Conservation (phyloP, 257 asterid genomes). For the Solanum habrochaites region DNA sequence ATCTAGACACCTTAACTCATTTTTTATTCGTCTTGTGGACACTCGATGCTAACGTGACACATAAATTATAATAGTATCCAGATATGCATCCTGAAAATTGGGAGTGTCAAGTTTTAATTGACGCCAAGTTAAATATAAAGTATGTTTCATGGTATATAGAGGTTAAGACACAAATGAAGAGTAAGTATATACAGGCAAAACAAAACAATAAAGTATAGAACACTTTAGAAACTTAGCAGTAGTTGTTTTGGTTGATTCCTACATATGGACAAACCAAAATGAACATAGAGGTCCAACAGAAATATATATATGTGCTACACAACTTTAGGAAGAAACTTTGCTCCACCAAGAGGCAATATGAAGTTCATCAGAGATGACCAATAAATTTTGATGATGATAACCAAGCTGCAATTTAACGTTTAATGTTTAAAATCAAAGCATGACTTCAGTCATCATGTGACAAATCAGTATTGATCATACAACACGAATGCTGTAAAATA, state of each 20-base stretch:
- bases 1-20: background rate
- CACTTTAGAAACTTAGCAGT: background rate
- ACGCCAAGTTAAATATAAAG: background rate
- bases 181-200: background rate
- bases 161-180: background rate
- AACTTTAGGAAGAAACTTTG: background rate
- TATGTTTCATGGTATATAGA: background rate
- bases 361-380: background rate
- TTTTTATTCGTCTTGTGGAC: fast-evolving
- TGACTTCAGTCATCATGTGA: background rate
- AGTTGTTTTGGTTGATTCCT: background rate
- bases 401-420: background rate
- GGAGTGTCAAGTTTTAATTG: background rate
- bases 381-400: background rate
- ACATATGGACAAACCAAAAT: background rate
- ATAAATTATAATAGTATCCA: too few relatives aligned
- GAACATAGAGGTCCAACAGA: background rate
- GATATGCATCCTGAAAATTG: too few relatives aligned
- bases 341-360: background rate
- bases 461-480: background rate
- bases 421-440: background rate
- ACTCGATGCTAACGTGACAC: background rate
- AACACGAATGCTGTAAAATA: background rate
- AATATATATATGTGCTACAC: background rate
- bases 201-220: background rate